Evolutionary conservation across 73 alveolate genomes (phyloP).

Genomic region (Paramecium biaurelia): DNA sequence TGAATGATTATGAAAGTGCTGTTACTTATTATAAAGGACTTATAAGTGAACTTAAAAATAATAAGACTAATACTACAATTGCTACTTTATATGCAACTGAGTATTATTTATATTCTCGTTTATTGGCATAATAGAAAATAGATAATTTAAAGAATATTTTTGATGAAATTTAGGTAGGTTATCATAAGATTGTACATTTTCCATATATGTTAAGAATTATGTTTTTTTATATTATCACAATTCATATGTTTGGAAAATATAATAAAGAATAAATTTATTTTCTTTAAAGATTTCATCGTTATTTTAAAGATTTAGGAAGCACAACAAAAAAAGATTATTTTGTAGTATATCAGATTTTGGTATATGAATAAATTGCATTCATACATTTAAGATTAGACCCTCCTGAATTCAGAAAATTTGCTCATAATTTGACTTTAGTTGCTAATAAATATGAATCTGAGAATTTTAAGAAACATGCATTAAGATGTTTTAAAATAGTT

Average conservation of each 20-base stretch:
- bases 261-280: constrained; percentile 19
- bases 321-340: background rate
- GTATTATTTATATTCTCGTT: constrained; percentile 16
- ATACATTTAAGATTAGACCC: constrained; percentile 37
- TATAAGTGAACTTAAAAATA: background rate
- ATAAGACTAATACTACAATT: constrained; percentile 11
- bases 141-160: constrained; percentile 4
- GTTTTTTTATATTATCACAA: background rate
- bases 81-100: constrained; percentile 3
- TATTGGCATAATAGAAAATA: constrained; percentile 7
- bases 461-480: constrained; percentile 3
- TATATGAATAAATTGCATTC: constrained; percentile 12
- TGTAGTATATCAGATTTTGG: background rate
- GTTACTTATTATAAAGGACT: constrained; percentile 9
- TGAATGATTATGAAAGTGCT: constrained; percentile 52
- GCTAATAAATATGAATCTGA: constrained; percentile 38
- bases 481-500: constrained; percentile 33
- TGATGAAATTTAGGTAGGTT: constrained; percentile 23
- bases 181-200: background rate
- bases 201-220: constrained; percentile 43
- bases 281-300: background rate
- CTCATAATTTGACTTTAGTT: constrained; percentile 30
- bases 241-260: background rate
- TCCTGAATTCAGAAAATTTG: constrained; percentile 24
- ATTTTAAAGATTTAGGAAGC: constrained; percentile 3